These are phyloP conservation scores for Elongisporangium prolatum DNA, from an alignment of 352 stramenopile genomes.

Conservation along the genomic window DNA sequence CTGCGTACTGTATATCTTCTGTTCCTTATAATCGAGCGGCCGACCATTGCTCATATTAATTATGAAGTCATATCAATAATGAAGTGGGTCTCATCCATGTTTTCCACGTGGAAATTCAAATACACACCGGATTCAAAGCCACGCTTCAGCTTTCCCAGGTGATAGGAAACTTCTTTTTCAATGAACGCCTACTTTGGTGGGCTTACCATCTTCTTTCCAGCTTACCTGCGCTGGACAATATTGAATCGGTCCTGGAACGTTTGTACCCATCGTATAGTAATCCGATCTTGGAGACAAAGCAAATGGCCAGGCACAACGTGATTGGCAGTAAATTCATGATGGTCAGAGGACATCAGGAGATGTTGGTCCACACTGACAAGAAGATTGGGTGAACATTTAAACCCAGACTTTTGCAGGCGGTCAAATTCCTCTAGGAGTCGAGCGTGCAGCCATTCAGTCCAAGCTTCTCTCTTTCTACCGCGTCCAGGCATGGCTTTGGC, in stretches of 20 bases:
- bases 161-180: constrained; percentile 7
- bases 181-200: neutral
- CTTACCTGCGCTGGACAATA: no score
- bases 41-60: constrained; percentile 2
- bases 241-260: no score
- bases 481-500: neutral
- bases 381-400: neutral
- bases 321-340: neutral
- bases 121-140: constrained; percentile 2
- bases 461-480: neutral
- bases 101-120: constrained; percentile 1
- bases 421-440: neutral
- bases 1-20: constrained; percentile 4
- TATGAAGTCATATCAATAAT: constrained; percentile 6
- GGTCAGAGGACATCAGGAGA: neutral
- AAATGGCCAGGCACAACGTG: neutral
- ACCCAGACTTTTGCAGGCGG: neutral
- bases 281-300: neutral
- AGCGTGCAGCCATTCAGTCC: constrained; percentile 2
- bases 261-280: neutral
- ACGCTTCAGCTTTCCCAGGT: constrained; percentile 1
- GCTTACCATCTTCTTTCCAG: neutral
- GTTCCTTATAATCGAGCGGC: neutral
- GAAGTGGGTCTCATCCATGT: constrained; percentile 8
- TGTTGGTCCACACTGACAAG: constrained; percentile 1